These are phyloP conservation scores for Cercospora zeina DNA, from an alignment of 2,329 filamentous ascomycete species.

Conservation along the genomic window DNA sequence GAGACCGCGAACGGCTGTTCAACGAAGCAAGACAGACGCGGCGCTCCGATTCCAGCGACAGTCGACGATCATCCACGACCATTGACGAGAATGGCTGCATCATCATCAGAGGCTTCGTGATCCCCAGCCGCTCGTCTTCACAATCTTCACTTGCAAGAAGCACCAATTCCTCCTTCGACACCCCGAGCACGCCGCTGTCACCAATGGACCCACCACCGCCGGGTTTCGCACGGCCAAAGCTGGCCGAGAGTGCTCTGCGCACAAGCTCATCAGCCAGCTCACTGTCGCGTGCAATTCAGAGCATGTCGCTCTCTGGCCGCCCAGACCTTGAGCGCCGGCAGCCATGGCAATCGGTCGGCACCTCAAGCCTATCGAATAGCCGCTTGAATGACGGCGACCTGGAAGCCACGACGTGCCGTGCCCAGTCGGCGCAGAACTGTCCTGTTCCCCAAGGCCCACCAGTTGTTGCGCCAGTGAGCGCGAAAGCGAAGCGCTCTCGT, in stretches of 20 bases:
- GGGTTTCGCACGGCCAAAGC: conserved; percentile 18
- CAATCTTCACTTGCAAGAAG: conserved; percentile 21
- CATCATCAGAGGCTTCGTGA: conserved; percentile 29
- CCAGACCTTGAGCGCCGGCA: not conserved
- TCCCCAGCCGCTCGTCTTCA: conserved; percentile 26
- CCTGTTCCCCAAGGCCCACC: not conserved
- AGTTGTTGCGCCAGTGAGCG: not conserved
- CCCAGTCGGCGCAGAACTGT: not conserved
- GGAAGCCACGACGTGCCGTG: conserved; percentile 2
- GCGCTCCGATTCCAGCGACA: conserved; percentile 14
- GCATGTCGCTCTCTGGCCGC: not conserved
- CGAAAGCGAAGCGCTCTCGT: conserved; percentile 3
- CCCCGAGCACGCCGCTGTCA: conserved; percentile 20
- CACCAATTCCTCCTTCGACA: conserved; percentile 19
- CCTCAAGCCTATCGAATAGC: conserved; percentile 7
- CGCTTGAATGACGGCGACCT: conserved; percentile 22
- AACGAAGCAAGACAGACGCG: conserved; percentile 23
- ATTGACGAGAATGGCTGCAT: conserved; percentile 28
- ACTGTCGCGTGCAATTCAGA: conserved; percentile 13
- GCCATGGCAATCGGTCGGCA: conserved; percentile 11
- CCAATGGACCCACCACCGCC: conserved; percentile 18
- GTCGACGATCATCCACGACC: conserved; percentile 24
- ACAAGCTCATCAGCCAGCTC: conserved; percentile 17
- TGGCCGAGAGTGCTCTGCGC: not conserved
- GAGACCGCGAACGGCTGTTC: conserved; percentile 23